phyloP scores from a whole-genome alignment of 495 filamentous ascomycete species.

The Penicillium manginii region DNA sequence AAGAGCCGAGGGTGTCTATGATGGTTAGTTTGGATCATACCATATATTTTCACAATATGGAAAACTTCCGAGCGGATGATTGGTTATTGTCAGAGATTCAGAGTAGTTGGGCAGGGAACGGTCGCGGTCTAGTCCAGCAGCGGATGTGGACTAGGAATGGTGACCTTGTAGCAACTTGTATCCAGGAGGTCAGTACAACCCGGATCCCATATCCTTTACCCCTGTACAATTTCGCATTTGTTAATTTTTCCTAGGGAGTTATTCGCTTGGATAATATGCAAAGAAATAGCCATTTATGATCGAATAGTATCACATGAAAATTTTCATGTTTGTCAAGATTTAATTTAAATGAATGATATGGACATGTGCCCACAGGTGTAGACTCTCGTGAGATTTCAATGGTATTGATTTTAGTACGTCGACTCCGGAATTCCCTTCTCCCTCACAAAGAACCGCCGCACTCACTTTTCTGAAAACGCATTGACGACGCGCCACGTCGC shows the following conservation, averaged over 20 bases:
- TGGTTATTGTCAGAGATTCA: slow-evolving; percentile 85
- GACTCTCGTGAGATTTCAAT: too few species aligned
- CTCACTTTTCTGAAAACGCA: too few species aligned
- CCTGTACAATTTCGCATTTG: not conserved
- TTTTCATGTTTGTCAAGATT: not conserved
- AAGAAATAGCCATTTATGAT: not conserved
- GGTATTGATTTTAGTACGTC: too few species aligned
- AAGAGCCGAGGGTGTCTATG: slow-evolving; percentile 51
- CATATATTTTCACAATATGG: slow-evolving; percentile 83
- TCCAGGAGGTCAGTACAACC: slow-evolving; percentile 65
- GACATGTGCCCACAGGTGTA: too few species aligned
- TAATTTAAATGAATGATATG: too few species aligned
- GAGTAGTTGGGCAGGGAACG: slow-evolving; percentile 79
- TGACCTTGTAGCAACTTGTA: slow-evolving; percentile 75
- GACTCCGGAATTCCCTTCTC: too few species aligned
- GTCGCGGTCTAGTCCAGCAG: slow-evolving; percentile 75
- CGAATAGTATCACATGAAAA: not conserved
- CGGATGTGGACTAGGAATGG: slow-evolving; percentile 76
- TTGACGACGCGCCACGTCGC: too few species aligned
- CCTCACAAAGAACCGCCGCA: too few species aligned
- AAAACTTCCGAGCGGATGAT: slow-evolving; percentile 71
- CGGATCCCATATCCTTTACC: not conserved
- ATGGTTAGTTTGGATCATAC: slow-evolving; percentile 85
- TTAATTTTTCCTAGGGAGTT: not conserved
- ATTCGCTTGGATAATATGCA: not conserved